These are phyloP conservation scores for Coemansia sp. DNA, from an alignment of 192 early-diverging fungal species.

Conservation along the genomic window DNA sequence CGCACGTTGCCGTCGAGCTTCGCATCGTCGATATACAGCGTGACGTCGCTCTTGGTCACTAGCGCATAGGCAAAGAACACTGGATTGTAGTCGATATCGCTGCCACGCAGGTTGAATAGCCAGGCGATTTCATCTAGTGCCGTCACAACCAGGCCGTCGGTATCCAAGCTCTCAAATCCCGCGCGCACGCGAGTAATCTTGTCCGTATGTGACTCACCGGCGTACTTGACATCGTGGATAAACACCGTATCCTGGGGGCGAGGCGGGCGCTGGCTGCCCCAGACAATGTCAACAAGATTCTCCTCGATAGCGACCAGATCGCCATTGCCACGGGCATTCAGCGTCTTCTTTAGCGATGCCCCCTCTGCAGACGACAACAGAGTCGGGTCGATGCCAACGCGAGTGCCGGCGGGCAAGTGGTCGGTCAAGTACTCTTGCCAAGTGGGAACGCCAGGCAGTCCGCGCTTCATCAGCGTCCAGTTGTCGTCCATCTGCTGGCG, in stretches of 20 bases:
- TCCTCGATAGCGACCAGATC: conserved; percentile 67
- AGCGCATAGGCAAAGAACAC: conserved; percentile 94
- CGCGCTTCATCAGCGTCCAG: conserved; percentile 95
- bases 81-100: conserved; percentile 93
- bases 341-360: conserved; percentile 53
- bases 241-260: conserved; percentile 65
- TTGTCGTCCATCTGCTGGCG: conserved; percentile 86
- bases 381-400: conserved; percentile 90
- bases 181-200: conserved; percentile 76
- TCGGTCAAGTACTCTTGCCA: conserved; percentile 87
- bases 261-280: conserved; percentile 73
- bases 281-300: conserved; percentile 87
- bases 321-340: conserved; percentile 58
- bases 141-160: conserved; percentile 77
- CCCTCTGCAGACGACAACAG: conserved; percentile 77
- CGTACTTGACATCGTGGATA: conserved; percentile 69
- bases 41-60: conserved; percentile 66
- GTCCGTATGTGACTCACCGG: conserved; percentile 60
- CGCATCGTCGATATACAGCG: conserved; percentile 75
- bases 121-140: conserved; percentile 96
- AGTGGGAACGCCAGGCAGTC: conserved; percentile 81
- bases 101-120: conserved; percentile 97
- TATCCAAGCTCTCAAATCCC: conserved; percentile 61
- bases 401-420: conserved; percentile 68
- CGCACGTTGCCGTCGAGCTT: conserved; percentile 67